phyloP scores from a whole-genome alignment of 495 filamentous ascomycete genomes.

The Neurospora sp. region DNA sequence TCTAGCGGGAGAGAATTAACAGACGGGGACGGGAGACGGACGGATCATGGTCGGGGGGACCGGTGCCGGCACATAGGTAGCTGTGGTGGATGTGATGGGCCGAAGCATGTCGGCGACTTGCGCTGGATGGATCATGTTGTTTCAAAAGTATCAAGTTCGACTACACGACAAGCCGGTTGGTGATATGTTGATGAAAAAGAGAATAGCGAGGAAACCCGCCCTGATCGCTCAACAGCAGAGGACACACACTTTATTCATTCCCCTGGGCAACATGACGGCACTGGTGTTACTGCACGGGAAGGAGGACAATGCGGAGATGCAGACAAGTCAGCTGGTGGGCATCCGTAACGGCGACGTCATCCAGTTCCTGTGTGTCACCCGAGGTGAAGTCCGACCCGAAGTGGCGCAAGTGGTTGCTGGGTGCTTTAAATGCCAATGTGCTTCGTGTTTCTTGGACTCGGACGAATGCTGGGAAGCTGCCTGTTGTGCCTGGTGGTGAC shows the following conservation, averaged over 20 bases:
- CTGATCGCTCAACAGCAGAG: background rate
- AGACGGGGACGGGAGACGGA: conserved; percentile 4
- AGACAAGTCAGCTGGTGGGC: conserved; percentile 7
- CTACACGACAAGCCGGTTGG: background rate
- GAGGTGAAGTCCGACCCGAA: background rate
- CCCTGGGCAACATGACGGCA: background rate
- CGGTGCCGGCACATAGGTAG: conserved; percentile 7
- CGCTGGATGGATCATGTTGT: conserved; percentile 14
- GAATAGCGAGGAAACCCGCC: background rate
- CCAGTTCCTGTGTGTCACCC: conserved; percentile 8
- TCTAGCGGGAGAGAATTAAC: background rate
- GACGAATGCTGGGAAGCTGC: background rate
- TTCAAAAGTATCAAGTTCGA: background rate
- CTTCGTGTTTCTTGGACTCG: background rate
- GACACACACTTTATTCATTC: background rate
- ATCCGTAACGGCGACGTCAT: conserved; percentile 22
- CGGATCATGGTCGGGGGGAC: conserved; percentile 25
- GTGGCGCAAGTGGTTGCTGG: background rate
- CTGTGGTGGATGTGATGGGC: conserved; percentile 3
- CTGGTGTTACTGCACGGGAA: background rate
- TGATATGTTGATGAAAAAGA: background rate
- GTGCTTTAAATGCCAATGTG: background rate
- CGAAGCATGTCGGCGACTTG: conserved; percentile 16
- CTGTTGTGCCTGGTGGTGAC: background rate
- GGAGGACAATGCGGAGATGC: background rate